phyloP scores from a whole-genome alignment of 1,284 basidiomycete species.

The Sporisorium exsertum region DNA sequence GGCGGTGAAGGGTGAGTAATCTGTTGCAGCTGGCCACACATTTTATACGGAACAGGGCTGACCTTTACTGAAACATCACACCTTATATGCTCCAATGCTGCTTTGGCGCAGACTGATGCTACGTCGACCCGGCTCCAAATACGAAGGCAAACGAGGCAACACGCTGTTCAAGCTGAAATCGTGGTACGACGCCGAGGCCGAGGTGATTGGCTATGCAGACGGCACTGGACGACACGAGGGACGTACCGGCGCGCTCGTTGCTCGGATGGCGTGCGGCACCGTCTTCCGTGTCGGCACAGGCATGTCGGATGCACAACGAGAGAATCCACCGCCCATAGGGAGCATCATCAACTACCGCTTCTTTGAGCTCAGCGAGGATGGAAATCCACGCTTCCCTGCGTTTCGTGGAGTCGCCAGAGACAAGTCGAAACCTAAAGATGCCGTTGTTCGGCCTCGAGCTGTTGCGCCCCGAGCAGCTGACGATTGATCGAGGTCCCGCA shows the following conservation, averaged over 20 bases:
- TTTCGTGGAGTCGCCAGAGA: conserved; percentile 73
- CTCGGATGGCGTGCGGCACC: conserved; percentile 77
- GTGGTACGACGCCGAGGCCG: conserved; percentile 78
- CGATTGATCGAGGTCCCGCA: not conserved
- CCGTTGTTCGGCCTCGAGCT: conserved; percentile 41
- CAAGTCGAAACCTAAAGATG: conserved; percentile 54
- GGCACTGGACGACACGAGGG: conserved; percentile 75
- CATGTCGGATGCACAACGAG: conserved; percentile 55
- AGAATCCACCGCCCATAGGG: conserved; percentile 72
- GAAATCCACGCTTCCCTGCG: conserved; percentile 74
- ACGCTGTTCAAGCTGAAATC: conserved; percentile 78
- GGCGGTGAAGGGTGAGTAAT: conserved; percentile 75
- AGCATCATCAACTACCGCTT: conserved; percentile 76
- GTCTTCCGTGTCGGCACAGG: conserved; percentile 64
- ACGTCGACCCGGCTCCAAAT: conserved; percentile 73
- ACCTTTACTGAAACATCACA: not conserved
- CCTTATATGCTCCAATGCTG: not conserved
- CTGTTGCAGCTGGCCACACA: no score
- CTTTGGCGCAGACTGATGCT: conserved; percentile 73
- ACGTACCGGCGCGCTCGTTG: conserved; percentile 74
- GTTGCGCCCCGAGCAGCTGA: conserved; percentile 17
- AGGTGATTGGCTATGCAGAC: conserved; percentile 74
- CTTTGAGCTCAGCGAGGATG: conserved; percentile 76
- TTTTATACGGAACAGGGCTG: not conserved
- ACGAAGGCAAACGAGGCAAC: conserved; percentile 74